Base-by-base conservation (phyloP, 2,329 filamentous ascomycete genomes). In the Aureobasidium uvarum region DNA sequence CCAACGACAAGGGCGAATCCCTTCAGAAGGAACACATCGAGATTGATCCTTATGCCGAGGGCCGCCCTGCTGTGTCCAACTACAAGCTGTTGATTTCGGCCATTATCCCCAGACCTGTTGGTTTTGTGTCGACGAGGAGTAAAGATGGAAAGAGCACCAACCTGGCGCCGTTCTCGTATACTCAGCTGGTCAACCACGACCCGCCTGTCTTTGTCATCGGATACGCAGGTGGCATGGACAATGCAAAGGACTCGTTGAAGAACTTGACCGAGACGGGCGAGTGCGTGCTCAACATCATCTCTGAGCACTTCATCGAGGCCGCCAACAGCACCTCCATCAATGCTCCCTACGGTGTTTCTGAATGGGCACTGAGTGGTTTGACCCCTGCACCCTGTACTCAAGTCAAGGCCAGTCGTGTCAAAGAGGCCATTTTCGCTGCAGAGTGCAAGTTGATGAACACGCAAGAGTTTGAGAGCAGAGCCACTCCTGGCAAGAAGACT, bases 11-110 rank as follows among this genome's bases (percentile, higher is more conserved):
- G 20, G 81, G 82, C 14, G 78, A 78, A 58, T 76, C 77, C 65
- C 72, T 84, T 68, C 74, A 79, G 64, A 84, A 86, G 66, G 75
- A 79, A 1, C 91, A 96, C 78, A 77, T 92, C 68, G 80, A 87
- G 73, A 96, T 97, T 71, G 89, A 96, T 76, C 93, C 93, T 0
- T 87, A 93, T 75, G 88, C 83, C 65, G 80, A 86, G 33, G 90
- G 87, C 38, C 85, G 93, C 0, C 83, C 86, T 0, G 78, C 85
- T 0, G 78, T 81, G 1, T 86, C 85, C 79, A 97, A 97, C 83
- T 97, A 98, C 84, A 96, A 96, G 78, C 85, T 96, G 20, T 81
- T 96, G 68, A 96, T 96, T 76, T 90, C 87, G 20, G 86, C 86
- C 68, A 84, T 96, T 68, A 83, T 92, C 18, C 94, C 94, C 0